Percentiles rank a stretch among this genome's conserved stretches.
Evolutionary conservation across 2,329 filamentous ascomycete species (phyloP).

Genomic region (Phialophora chinensis): DNA sequence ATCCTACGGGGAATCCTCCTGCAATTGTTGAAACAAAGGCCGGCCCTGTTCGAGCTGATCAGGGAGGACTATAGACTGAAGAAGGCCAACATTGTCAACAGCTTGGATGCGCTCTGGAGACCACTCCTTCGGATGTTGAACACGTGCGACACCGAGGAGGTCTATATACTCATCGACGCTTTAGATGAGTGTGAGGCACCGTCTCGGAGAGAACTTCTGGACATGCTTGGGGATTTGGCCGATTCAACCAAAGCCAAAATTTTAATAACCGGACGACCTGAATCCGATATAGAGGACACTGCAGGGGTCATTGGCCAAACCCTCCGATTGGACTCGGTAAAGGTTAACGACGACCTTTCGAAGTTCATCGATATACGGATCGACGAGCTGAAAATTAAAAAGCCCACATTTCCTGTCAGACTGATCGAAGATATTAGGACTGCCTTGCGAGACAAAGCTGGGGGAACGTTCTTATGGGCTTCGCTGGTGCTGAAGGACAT

Average conservation of each 20-base stretch:
- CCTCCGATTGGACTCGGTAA: background rate
- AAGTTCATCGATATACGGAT: background rate
- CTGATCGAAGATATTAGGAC: background rate
- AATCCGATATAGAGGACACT: background rate
- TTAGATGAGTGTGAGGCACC: background rate
- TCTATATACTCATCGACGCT: background rate
- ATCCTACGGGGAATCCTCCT: background rate
- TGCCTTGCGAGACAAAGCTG: background rate
- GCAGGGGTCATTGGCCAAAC: background rate
- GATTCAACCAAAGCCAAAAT: background rate
- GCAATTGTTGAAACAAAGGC: background rate
- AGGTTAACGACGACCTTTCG: background rate
- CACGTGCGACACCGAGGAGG: background rate
- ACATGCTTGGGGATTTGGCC: background rate
- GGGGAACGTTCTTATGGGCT: background rate
- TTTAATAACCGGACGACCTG: background rate
- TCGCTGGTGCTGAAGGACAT: background rate
- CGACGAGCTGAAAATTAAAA: no score
- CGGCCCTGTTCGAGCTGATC: background rate
- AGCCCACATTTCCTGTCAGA: no score
- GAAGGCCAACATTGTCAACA: background rate
- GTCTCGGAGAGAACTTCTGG: background rate
- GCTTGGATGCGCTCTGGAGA: background rate
- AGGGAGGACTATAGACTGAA: background rate
- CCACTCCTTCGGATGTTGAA: background rate